Base-by-base conservation (phyloP, 1,139 yeast genomes). In the Taphrina flavorubra region DNA sequence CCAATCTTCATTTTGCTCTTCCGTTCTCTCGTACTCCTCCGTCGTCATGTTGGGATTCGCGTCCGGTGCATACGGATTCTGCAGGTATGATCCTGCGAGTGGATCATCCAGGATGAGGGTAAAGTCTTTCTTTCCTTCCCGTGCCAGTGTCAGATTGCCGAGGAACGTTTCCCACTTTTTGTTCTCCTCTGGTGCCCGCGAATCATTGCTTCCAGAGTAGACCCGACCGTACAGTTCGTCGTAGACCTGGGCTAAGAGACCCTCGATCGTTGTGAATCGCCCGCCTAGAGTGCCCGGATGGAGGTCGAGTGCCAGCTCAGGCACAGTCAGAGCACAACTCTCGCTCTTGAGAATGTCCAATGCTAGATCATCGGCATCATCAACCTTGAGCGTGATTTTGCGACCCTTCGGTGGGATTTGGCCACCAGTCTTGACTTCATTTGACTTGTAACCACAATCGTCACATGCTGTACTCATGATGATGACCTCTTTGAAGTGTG, bases 351-450 rank as follows among this genome's bases (percentile, higher is more conserved):
- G 84, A 72, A 95, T 89, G 78, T 95, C 99, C 80, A 99, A 86
- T 37, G 96, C 89, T 75, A 95, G 83, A 81, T 95, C 99, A 74
- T 91, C 97, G 14, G 96, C 87, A 75, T 94, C 98, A 70, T 91
- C 92, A 72, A 94, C 88, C 74, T 83, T 83, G 69, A 95, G 82
- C 0, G 88, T 83, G 71, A 92, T 86, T 72, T 83, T 87, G 73
- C 87, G 87, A 71, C 98, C 99, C 78, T 87, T 84, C 5, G 82
- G 88, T 46, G 99, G 98, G 68, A 95, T 89, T 20, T 89, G 96
- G 73, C 99, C 99, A 70, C 99, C 99, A 5, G 99, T 95, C 81
- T 92, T 94, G 73, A 95, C 99, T 79, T 95, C 99, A 77, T 95
- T 95, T 31, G 97, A 90, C 80, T 90, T 94, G 81, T 90, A 95